A percentile compares a stretch with the other conserved stretches of the same genome.
Conservation (phyloP, 1,139 yeast species). For the Pichia norvegensis region DNA sequence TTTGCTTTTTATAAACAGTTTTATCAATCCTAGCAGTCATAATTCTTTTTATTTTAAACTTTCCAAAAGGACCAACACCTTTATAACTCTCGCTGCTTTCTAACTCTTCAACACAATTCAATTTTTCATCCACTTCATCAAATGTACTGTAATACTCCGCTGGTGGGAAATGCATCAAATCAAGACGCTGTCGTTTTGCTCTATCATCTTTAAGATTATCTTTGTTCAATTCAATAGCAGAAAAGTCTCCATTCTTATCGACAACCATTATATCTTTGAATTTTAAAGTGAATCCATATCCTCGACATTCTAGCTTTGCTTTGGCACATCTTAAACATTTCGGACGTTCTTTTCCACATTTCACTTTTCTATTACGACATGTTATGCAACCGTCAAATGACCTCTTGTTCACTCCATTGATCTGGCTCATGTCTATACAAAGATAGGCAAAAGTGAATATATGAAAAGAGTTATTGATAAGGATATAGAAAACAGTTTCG, state of each 20-base stretch:
- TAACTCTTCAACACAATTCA: conserved; percentile 44
- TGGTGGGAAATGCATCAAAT: conserved; percentile 58
- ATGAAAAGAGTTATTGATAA: neutral
- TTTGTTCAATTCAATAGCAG: neutral
- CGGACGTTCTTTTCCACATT: conserved; percentile 27
- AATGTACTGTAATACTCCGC: conserved; percentile 51
- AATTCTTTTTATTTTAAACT: conserved; percentile 20
- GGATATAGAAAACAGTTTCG: neutral
- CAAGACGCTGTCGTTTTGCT: conserved; percentile 54
- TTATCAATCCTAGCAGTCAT: neutral
- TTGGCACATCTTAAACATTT: conserved; percentile 24
- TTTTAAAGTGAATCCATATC: conserved; percentile 70
- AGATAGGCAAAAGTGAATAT: no score
- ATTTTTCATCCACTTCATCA: conserved; percentile 70
- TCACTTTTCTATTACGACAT: conserved; percentile 26
- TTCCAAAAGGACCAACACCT: conserved; percentile 67
- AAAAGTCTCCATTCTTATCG: conserved; percentile 17
- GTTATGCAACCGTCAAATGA: conserved; percentile 26
- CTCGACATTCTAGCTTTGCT: conserved; percentile 58
- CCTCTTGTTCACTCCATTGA: conserved; percentile 23
- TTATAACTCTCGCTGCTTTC: conserved; percentile 18
- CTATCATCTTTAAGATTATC: conserved; percentile 14
- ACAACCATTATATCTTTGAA: conserved; percentile 49
- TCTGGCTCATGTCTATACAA: neutral
- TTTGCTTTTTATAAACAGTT: neutral